Evolutionary conservation across 148 eudicot genomes (phyloP), one percentile per base, ranked within the genome.

Genomic region (Silene conica): DNA sequence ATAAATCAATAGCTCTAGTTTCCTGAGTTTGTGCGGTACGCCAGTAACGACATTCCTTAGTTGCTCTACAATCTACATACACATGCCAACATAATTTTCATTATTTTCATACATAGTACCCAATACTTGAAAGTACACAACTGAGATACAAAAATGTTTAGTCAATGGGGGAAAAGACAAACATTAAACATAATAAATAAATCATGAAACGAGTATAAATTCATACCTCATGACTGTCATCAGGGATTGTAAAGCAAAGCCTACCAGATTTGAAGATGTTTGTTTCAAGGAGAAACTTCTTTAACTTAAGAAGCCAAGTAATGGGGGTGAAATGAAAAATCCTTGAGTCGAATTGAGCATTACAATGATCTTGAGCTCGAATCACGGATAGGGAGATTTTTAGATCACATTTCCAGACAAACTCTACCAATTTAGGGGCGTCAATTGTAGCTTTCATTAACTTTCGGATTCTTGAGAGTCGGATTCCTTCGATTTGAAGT

Each of bases 291-390:
- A 73, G 41, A 73, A 60, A 61, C 12, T 60, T 48, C 56, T 73
- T 73, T 46, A 69, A 19, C 72, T 22, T 69, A 22, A 48, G 34
- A 22, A 69, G 48, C 57, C 72, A n/a, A n/a, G n/a, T n/a, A n/a
- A n/a, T n/a, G n/a, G n/a, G n/a, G n/a, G n/a, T n/a, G n/a, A n/a
- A n/a, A n/a, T n/a, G n/a, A n/a, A n/a, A n/a, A n/a, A 11, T 69
- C n/a, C 56, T 21, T n/a, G 48, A 45, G 1, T 18, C 26, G 12
- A 69, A 69, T 26, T 21, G 23, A 48, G 34, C 58, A 20, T 11
- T 23, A 69, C 72, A 71, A 16, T 61, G 67, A 43, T 43, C 67
- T 41, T 26, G 76, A 15, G 18, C 63, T 25, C 13, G 23, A 23
- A 28, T 21, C 26, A 48, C 18, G 1, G 65, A 57, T 13, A 31